phyloP scores from a whole-genome alignment of 2,329 filamentous ascomycete genomes.

The Cladosporium sp. region DNA sequence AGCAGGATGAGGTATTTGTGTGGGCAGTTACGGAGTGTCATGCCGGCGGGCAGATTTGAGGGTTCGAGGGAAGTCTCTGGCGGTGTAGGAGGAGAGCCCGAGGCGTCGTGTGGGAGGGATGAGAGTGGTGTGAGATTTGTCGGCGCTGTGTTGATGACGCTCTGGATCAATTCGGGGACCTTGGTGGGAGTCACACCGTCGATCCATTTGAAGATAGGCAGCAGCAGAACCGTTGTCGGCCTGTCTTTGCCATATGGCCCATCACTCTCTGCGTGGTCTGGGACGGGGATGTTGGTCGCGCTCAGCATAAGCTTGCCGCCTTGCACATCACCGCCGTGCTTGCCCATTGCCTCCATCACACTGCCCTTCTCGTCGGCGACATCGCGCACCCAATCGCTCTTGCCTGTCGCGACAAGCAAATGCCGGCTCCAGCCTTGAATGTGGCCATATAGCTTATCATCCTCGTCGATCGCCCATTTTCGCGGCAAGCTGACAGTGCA shows the following conservation, averaged over 20 bases:
- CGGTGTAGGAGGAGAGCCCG: conserved; percentile 12
- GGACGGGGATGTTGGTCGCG: conserved; percentile 84
- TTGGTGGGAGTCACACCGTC: conserved; percentile 76
- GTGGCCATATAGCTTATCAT: conserved; percentile 76
- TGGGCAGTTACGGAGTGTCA: conserved; percentile 64
- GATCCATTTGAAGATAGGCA: conserved; percentile 78
- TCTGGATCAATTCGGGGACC: conserved; percentile 66
- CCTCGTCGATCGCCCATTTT: conserved; percentile 66
- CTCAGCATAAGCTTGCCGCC: conserved; percentile 75
- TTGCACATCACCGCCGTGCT: conserved; percentile 26
- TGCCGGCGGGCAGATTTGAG: conserved; percentile 28
- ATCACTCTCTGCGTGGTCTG: conserved; percentile 57
- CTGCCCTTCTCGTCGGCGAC: conserved; percentile 76
- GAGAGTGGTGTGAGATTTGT: conserved; percentile 66
- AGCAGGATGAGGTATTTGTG: conserved; percentile 86
- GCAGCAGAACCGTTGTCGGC: conserved; percentile 75
- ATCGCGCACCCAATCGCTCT: conserved; percentile 89
- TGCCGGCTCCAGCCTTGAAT: conserved; percentile 88
- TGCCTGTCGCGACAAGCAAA: conserved; percentile 87
- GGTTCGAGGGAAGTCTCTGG: conserved; percentile 14
- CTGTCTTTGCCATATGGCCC: conserved; percentile 50
- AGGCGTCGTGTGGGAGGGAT: conserved; percentile 9
- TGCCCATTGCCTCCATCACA: conserved; percentile 52
- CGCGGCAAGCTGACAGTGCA: conserved; percentile 78
- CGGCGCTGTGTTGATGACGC: conserved; percentile 66